Evolutionary conservation across 2,329 filamentous ascomycete genomes (phyloP).

Genomic region (Arthrobotrys megalospora): DNA sequence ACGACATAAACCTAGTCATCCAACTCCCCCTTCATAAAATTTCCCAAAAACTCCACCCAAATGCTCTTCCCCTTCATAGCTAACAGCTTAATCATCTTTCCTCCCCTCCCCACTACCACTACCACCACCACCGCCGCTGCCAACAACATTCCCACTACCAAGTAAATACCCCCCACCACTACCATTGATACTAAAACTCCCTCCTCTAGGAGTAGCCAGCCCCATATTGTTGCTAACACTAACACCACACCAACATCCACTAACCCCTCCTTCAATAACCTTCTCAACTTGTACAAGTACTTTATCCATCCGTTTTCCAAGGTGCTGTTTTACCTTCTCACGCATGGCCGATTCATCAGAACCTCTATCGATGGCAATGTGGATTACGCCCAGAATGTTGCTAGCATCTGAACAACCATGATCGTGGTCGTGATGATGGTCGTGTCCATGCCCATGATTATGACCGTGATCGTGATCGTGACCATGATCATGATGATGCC

Average conservation of each 20-base stretch:
- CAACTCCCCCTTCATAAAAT: too few relatives aligned
- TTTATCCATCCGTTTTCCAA: conserved; percentile 48
- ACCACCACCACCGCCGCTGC: not conserved
- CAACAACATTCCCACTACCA: conserved; percentile 19
- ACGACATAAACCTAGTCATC: not conserved
- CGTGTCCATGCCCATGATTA: conserved; percentile 16
- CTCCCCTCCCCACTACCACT: conserved; percentile 29
- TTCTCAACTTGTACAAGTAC: conserved; percentile 52
- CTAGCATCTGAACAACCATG: conserved; percentile 25
- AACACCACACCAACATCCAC: conserved; percentile 55
- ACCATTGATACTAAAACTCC: conserved; percentile 47
- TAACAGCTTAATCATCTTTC: conserved; percentile 33
- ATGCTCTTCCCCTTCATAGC: too few relatives aligned
- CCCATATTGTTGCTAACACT: conserved; percentile 39
- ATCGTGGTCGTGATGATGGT: conserved; percentile 19
- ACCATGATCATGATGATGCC: conserved; percentile 29
- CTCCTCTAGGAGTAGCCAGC: conserved; percentile 32
- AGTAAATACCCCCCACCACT: conserved; percentile 13
- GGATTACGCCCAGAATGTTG: conserved; percentile 48
- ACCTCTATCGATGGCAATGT: conserved; percentile 45
- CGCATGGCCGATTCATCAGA: conserved; percentile 36
- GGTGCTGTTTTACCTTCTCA: conserved; percentile 43
- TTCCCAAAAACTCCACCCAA: too few relatives aligned
- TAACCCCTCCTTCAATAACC: conserved; percentile 11
- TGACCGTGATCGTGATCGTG: conserved; percentile 38